phyloP scores from a whole-genome alignment of 257 asterid genomes.

The Solanum dulcamara region DNA sequence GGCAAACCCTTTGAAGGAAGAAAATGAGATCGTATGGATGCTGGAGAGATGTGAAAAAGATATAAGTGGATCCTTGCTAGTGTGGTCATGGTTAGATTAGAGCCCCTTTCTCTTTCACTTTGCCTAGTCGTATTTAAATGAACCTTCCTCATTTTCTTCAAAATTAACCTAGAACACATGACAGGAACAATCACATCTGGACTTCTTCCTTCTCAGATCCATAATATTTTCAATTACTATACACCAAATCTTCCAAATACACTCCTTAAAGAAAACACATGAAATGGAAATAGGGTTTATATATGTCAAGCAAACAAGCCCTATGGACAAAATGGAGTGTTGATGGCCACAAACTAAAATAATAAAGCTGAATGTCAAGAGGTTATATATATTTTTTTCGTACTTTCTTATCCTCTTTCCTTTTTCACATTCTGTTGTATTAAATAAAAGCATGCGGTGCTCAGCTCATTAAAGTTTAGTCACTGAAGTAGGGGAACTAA shows the following conservation, averaged over 20 bases:
- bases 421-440: not conserved
- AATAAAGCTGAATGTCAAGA: not conserved
- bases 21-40: not conserved
- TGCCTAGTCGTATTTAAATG: not conserved
- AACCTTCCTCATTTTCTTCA: not conserved
- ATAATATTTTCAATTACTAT: not conserved
- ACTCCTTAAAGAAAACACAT: not conserved
- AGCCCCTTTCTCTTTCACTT: not conserved
- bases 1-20: not conserved
- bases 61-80: not conserved
- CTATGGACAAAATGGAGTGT: not conserved
- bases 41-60: not conserved
- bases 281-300: not conserved
- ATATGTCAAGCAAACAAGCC: not conserved
- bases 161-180: not conserved
- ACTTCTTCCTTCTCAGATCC: not conserved
- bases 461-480: not conserved
- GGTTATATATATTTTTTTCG: not conserved
- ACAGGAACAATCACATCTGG: not conserved
- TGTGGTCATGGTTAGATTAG: not conserved
- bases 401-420: not conserved
- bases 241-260: not conserved
- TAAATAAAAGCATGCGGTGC: not conserved
- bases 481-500: slow-evolving; percentile 13
- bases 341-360: not conserved